phyloP scores from a whole-genome alignment of 768 basidiomycete species.

The Leucosporidium yakuticum region DNA sequence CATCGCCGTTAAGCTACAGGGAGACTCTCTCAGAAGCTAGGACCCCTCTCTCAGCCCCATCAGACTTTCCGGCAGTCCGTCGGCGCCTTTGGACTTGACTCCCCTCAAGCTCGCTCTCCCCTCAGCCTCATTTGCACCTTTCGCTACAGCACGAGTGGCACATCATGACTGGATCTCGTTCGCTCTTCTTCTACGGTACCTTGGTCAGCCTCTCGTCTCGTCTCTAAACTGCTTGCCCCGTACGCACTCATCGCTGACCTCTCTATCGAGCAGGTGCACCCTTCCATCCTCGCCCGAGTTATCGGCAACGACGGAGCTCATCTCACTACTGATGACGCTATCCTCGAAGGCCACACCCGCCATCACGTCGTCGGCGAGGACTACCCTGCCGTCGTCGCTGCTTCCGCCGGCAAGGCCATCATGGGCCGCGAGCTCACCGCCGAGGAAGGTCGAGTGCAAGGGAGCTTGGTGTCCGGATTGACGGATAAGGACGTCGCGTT shows the following conservation, averaged over 20 bases:
- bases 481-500: constrained; percentile 57
- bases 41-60: no score
- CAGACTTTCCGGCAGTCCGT: no score
- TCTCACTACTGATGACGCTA: constrained; percentile 64
- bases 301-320: constrained; percentile 61
- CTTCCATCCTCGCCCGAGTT: constrained; percentile 69
- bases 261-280: constrained; percentile 49
- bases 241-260: no score
- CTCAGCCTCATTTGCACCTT: no score
- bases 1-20: no score
- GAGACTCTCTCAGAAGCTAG: no score
- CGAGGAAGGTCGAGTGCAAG: constrained; percentile 68
- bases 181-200: constrained; percentile 73
- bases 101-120: no score
- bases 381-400: constrained; percentile 77
- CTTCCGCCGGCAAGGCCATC: constrained; percentile 49
- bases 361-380: constrained; percentile 67
- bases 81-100: no score
- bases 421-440: constrained; percentile 51
- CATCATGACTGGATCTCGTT: constrained; percentile 40
- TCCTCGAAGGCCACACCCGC: constrained; percentile 73
- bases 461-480: constrained; percentile 71
- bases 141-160: neutral
- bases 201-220: constrained; percentile 49
- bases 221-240: no score